A percentile compares a stretch with the other conserved stretches of the same genome.
These are phyloP conservation scores for Cordyceps cicadae DNA, from an alignment of 2,329 filamentous ascomycete species.

Conservation along the genomic window DNA sequence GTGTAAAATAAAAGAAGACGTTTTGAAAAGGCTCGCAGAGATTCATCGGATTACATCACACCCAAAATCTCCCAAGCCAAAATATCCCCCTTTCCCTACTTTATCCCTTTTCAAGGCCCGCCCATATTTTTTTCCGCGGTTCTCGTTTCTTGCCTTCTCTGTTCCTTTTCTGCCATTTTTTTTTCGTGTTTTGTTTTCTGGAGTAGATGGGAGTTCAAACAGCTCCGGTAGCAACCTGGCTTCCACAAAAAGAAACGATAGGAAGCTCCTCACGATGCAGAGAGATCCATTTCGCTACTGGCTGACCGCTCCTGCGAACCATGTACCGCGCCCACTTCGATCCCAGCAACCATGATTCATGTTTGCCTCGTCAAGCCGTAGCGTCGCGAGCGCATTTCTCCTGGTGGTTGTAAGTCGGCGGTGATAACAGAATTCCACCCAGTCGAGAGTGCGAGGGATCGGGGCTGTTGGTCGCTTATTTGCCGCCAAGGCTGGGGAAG, in stretches of 20 bases:
- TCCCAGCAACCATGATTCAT: constrained; percentile 5
- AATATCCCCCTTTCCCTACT: not conserved
- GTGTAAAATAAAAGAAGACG: constrained; percentile 7
- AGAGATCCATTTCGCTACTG: not conserved
- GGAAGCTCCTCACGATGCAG: not conserved
- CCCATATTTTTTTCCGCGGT: not conserved
- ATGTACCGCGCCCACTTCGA: not conserved
- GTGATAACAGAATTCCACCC: not conserved
- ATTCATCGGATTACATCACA: not conserved
- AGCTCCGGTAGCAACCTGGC: not conserved
- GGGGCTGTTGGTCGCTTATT: constrained; percentile 27
- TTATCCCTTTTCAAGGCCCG: not conserved
- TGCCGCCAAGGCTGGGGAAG: constrained; percentile 50
- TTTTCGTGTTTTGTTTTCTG: not conserved
- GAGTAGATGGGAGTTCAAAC: not conserved
- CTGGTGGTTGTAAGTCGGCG: not conserved
- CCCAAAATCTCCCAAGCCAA: not conserved
- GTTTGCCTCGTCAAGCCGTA: constrained; percentile 1
- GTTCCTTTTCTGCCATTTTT: not conserved
- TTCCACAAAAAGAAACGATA: not conserved
- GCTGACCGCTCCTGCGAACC: not conserved
- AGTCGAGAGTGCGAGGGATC: constrained; percentile 5
- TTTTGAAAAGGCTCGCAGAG: not conserved
- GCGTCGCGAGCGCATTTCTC: not conserved
- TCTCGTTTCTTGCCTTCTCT: not conserved